Evolutionary conservation across 495 filamentous ascomycete species (phyloP).

Genomic region (Trichoderma erinaceum): DNA sequence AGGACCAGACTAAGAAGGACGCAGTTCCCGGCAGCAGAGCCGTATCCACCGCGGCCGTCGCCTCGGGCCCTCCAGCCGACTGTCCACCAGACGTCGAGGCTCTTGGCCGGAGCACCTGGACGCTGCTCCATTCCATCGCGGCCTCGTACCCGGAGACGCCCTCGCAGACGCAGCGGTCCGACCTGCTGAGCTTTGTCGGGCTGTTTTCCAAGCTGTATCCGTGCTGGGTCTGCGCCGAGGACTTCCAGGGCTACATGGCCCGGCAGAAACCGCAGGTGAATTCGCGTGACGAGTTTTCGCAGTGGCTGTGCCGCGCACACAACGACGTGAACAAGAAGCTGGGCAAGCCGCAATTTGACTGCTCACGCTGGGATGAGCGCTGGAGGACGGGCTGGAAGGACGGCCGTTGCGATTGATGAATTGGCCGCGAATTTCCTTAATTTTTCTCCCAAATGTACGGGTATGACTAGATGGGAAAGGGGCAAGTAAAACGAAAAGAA

Average conservation of each 20-base stretch:
- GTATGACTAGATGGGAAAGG: neutral
- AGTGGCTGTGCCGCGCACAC: slow-evolving; percentile 96
- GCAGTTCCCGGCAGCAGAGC: slow-evolving; percentile 23
- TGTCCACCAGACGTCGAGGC: slow-evolving; percentile 78
- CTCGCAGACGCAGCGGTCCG: slow-evolving; percentile 55
- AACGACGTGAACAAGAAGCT: slow-evolving; percentile 95
- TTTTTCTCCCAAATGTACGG: neutral
- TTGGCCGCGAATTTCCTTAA: neutral
- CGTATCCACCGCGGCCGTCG: slow-evolving; percentile 29
- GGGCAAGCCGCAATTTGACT: slow-evolving; percentile 90
- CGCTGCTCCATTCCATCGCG: slow-evolving; percentile 82
- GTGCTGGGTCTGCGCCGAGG: slow-evolving; percentile 90
- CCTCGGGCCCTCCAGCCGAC: slow-evolving; percentile 35
- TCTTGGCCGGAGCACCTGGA: slow-evolving; percentile 86
- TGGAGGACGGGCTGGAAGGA: slow-evolving; percentile 94
- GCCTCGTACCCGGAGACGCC: slow-evolving; percentile 75
- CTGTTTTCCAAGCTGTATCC: slow-evolving; percentile 83
- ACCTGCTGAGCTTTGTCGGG: slow-evolving; percentile 71
- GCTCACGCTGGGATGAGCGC: slow-evolving; percentile 83
- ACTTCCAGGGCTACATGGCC: slow-evolving; percentile 78
- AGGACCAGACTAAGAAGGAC: slow-evolving; percentile 49
- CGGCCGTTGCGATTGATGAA: slow-evolving; percentile 51
- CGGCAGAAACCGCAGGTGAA: slow-evolving; percentile 63
- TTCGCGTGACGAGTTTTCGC: slow-evolving; percentile 68
- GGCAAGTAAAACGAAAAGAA: neutral